Evolutionary conservation across 1,139 yeast genomes (phyloP), one percentile per base, ranked within the genome.

Genomic region (Yamadazyma oceani): DNA sequence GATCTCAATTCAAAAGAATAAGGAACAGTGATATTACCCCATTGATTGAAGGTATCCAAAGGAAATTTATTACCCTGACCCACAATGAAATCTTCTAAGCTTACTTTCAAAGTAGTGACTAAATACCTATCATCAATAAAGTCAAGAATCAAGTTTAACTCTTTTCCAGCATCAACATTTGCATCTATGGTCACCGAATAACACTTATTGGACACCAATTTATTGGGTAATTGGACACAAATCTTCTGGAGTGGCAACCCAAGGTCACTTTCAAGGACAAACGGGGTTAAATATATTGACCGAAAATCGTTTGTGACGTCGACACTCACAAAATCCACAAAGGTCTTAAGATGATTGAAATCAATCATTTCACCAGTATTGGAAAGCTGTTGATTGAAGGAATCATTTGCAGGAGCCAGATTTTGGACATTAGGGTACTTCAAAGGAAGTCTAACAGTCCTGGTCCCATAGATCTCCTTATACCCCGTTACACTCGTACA

Each of bases 11-110:
- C 88, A 54, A 87, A 85, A 11, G 88, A 80, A 54, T 82, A 84
- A 1, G 95, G 95, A 25, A 78, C 76, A 3, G 85, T 73, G 26
- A 80, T 75, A 43, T 68, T 69, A 36, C 84, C 81, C 90, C 90
- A 84, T 29, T 69, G 56, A 41, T 41, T 50, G 42, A 70, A 66
- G 19, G 55, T 54, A 30, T 54, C 57, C 35, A 69, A 49, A 2
- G 50, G 40, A 37, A 70, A 58, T 16, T 41, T 40, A 12, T 48
- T 36, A 1, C 45, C 44, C 16, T 47, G 39, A 11, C 49, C 48
- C 9, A 46, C 41, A 3, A 66, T 42, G 40, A 69, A 69, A 40
- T 65, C 66, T n/a, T 57, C 48, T 14, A 66, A 44, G 14, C 50
- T 50, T 12, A 71, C 41, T 19, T 54, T 49, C 19, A 69, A 42